Evolutionary conservation across 768 basidiomycete genomes (phyloP).

Genomic region (Leccinellum luteum): DNA sequence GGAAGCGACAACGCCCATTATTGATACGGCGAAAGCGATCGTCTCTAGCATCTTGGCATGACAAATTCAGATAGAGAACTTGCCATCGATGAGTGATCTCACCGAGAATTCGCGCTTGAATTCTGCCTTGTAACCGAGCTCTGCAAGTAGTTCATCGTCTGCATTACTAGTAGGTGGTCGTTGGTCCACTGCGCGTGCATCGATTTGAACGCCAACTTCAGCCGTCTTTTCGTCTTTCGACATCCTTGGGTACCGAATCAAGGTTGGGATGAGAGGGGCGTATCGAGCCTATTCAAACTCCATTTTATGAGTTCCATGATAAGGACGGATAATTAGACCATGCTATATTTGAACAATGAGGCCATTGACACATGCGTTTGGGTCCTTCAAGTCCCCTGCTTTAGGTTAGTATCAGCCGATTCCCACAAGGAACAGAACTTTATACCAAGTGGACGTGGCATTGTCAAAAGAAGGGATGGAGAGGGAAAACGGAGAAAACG

Average conservation of each 20-base stretch:
- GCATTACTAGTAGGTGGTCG: constrained; percentile 34
- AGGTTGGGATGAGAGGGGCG: neutral
- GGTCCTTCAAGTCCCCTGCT: neutral
- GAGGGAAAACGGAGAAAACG: neutral
- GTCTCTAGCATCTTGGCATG: constrained; percentile 50
- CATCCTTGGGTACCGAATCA: constrained; percentile 9
- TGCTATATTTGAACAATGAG: neutral
- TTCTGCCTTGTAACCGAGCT: constrained; percentile 68
- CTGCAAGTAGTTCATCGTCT: constrained; percentile 58
- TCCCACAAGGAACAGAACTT: neutral
- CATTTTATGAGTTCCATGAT: neutral
- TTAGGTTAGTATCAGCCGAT: neutral
- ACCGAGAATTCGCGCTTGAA: constrained; percentile 76
- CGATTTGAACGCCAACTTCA: neutral
- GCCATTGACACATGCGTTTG: neutral
- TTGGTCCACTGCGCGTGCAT: constrained; percentile 10
- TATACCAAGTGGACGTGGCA: neutral
- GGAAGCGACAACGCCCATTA: constrained; percentile 70
- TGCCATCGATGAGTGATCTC: constrained; percentile 12
- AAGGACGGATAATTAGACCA: neutral
- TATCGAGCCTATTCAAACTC: neutral
- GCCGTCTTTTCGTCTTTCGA: constrained; percentile 20
- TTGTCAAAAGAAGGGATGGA: too few relatives aligned
- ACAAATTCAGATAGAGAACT: neutral
- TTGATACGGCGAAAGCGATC: constrained; percentile 63